phyloP scores from a whole-genome alignment of 2,329 filamentous ascomycete genomes.

The Nemania sp. region DNA sequence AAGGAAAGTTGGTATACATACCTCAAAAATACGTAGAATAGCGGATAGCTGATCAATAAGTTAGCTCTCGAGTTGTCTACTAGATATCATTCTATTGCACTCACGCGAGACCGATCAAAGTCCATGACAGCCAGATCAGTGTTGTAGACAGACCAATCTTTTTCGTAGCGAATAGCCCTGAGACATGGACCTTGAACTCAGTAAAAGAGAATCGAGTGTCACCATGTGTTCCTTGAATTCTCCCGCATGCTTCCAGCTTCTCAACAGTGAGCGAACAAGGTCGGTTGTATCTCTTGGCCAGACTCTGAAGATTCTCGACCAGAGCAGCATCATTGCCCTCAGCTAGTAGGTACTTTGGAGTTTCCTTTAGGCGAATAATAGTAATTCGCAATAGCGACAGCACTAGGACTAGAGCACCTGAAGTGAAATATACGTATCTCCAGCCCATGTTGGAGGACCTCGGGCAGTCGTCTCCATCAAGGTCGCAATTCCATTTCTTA shows the following conservation, averaged over 20 bases:
- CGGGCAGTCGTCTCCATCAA: slow-evolving; percentile 45
- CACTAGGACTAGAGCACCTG: slow-evolving; percentile 51
- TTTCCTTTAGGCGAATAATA: slow-evolving; percentile 60
- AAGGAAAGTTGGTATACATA: slow-evolving; percentile 37
- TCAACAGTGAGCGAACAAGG: slow-evolving; percentile 50
- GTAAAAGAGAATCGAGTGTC: slow-evolving; percentile 41
- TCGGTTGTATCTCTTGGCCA: slow-evolving; percentile 48
- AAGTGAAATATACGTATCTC: slow-evolving; percentile 54
- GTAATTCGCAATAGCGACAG: slow-evolving; percentile 59
- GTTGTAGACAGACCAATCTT: slow-evolving; percentile 64
- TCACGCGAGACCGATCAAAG: slow-evolving; percentile 69
- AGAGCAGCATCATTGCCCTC: slow-evolving; percentile 57
- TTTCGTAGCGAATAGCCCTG: slow-evolving; percentile 66
- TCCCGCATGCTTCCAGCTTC: slow-evolving; percentile 52
- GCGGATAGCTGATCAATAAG: slow-evolving; percentile 52
- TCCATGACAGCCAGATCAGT: slow-evolving; percentile 72
- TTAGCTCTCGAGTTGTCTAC: slow-evolving; percentile 20
- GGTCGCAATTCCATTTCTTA: slow-evolving; percentile 48
- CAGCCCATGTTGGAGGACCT: slow-evolving; percentile 54
- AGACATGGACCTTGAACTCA: slow-evolving; percentile 57
- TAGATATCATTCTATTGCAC: slow-evolving; percentile 5
- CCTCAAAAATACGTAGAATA: slow-evolving; percentile 77
- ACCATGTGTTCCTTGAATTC: slow-evolving; percentile 45
- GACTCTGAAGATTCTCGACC: slow-evolving; percentile 46
- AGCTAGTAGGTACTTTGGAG: slow-evolving; percentile 62